Evolutionary conservation across 106 monocot species (phyloP), one percentile per base, ranked within the genome.

Genomic region (Acorus gramineus): DNA sequence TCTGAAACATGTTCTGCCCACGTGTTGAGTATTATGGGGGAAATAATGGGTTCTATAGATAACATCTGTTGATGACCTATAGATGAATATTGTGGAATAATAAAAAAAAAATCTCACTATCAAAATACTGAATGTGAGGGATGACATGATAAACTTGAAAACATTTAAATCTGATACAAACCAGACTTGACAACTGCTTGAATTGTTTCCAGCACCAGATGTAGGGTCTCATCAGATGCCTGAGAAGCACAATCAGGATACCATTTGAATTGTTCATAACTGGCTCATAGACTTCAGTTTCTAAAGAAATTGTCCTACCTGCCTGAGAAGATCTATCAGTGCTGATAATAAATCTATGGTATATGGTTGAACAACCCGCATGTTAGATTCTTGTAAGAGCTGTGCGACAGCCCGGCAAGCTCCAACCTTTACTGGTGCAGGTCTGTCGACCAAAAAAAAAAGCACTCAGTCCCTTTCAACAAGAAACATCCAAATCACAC

Each of bases 201-300:
- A 81, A 96, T 73, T 50, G 95, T 96, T 81, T 96, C 95, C n/a
- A 96, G 83, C 2, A 96, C 87, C 72, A 96, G 95, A 83, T 91
- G 95, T 9, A 96, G 80, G 50, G 90, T 85, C 77, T 91, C 95
- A 64, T 96, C 95, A 67, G 90, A 87, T 71, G 90, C 90, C 95
- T 96, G 68, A 47, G 42, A 65, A 78, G 42, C 49, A 11, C 55
- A 10, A 55, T 1, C 61, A 13, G 53, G 7, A 43, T 51, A 12
- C 58, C 4, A 57, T 42, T 46, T 11, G 44, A 57, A 44, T 6
- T 12, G 11, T 50, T 13, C 9, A 50, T 47, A 0, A 7, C 63
- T 8, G 68, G 71, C 3, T 7, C 46, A 57, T 10, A 44, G 4
- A n/a, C 14, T 11, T 28, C 8, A 6, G 8, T 47, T 49, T 44